Base-by-base conservation (phyloP, 1,284 basidiomycete species). In the Pyrrhoderma noxium region DNA sequence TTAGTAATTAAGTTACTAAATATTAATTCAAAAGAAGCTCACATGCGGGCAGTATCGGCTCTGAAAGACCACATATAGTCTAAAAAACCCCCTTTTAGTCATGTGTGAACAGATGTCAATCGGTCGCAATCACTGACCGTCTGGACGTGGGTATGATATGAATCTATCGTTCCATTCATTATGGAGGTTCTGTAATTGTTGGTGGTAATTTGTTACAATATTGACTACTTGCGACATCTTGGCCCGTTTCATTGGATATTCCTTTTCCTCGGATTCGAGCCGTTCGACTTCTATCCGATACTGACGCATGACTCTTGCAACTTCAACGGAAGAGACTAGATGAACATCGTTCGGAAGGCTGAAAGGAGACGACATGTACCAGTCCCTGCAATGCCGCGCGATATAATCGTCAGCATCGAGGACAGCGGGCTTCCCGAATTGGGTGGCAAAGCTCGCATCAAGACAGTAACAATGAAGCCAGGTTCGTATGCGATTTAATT, bases 401-500 rank as follows among this genome's bases (percentile, higher is more conserved):
- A 82, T 62, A 57, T 73, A 80, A 58, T 84, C 80, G 55, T 82
- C 77, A 11, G 72, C 64, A 39, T 69, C 68, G 37, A 83, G 70
- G 70, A 81, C 80, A 7, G 80, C 75, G 53, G 79, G 73, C 60
- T 82, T 82, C 19, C 82, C 82, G 62, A 79, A 81, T 61, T 84
- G 80, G 21, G 79, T 78, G 18, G 79, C 74, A 60, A 77, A 73
- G n/a, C 74, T 77, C 8, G 74, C 73, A 60, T 85, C 83, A 37
- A 80, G 72, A 55, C 76, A 78, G 59, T 78, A 84, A 62, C 79
- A 82, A 59, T 77, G 77, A 46, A 84, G 69, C 82, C 82, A 85
- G 7, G 81, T 83, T 51, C 82, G 68, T 14, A 73, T 76, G 42
- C 80, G 70, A 58, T 79, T 78, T 18, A 77, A 58, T 13, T 61